Percentiles rank a stretch among this genome's conserved stretches.
Evolutionary conservation across 345 rosid genomes (phyloP).

Genomic region (Eucalyptus paniculata): DNA sequence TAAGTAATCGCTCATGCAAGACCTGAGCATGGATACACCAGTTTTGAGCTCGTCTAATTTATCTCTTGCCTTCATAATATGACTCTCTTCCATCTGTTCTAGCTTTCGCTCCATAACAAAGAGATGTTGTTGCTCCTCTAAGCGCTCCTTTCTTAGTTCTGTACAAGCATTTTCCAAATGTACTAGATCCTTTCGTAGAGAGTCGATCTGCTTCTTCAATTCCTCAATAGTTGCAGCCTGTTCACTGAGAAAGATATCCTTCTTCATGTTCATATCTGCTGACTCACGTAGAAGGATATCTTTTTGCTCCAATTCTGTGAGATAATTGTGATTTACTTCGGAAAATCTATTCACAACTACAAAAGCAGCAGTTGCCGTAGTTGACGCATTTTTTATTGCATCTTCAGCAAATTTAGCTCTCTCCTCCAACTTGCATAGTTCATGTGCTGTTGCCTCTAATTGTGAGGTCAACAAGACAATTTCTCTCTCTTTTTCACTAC

Average conservation of each 20-base stretch:
- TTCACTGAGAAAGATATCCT: constrained; percentile 24
- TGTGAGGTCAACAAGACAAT: constrained; percentile 40
- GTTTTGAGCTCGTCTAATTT: constrained; percentile 50
- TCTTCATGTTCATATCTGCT: constrained; percentile 17
- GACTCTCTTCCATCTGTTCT: constrained; percentile 43
- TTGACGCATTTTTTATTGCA: constrained; percentile 31
- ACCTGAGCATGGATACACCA: constrained; percentile 47
- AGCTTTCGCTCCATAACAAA: constrained; percentile 35
- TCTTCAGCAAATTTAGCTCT: constrained; percentile 41
- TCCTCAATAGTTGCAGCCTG: constrained; percentile 21
- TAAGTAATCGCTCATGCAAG: constrained; percentile 27
- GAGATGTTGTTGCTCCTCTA: constrained; percentile 35
- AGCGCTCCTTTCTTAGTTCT: constrained; percentile 27
- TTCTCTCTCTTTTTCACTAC: constrained; percentile 59
- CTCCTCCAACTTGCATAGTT: constrained; percentile 36
- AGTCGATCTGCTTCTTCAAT: constrained; percentile 23
- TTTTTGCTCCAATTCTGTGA: constrained; percentile 32
- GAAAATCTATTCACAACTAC: constrained; percentile 61
- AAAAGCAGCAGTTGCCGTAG: constrained; percentile 72
- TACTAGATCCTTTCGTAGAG: constrained; percentile 29
- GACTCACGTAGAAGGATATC: constrained; percentile 30
- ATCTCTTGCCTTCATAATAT: constrained; percentile 40
- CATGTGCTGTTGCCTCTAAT: constrained; percentile 30
- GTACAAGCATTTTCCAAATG: constrained; percentile 28
- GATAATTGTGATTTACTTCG: constrained; percentile 25